phyloP scores from a whole-genome alignment of 805 yeast species.

The Zygosaccharomyces siamensis region DNA sequence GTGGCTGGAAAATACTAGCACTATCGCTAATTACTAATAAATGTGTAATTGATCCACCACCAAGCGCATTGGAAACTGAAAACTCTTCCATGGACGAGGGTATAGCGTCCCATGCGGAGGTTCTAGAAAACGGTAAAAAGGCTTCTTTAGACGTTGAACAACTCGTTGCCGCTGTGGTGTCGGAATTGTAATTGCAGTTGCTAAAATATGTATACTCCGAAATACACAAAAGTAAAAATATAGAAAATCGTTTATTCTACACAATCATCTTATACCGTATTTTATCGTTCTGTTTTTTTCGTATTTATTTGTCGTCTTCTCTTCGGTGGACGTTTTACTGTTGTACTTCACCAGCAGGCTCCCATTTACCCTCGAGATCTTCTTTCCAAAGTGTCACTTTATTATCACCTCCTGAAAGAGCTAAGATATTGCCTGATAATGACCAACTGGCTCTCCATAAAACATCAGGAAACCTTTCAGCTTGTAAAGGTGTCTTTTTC shows the following conservation, averaged over 20 bases:
- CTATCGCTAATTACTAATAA: slow-evolving; percentile 81
- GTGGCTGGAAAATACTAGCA: slow-evolving; percentile 78
- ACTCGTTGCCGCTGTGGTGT: slow-evolving; percentile 59
- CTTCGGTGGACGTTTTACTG: slow-evolving; percentile 42
- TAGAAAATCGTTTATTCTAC: slow-evolving; percentile 1
- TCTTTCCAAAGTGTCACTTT: slow-evolving; percentile 97
- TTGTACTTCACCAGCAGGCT: slow-evolving; percentile 92
- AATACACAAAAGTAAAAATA: background rate
- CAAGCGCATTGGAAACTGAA: slow-evolving; percentile 54
- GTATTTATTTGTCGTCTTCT: background rate
- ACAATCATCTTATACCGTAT: slow-evolving; percentile 1
- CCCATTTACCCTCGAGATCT: slow-evolving; percentile 90
- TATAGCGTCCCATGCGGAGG: slow-evolving; percentile 90
- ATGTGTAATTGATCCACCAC: slow-evolving; percentile 65
- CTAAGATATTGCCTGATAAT: slow-evolving; percentile 88
- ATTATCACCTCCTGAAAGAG: slow-evolving; percentile 94
- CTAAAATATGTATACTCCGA: no score
- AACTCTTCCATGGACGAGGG: slow-evolving; percentile 58
- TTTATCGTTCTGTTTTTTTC: background rate
- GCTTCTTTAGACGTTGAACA: slow-evolving; percentile 79
- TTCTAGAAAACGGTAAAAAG: slow-evolving; percentile 68
- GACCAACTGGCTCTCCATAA: slow-evolving; percentile 99
- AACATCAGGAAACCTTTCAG: slow-evolving; percentile 89
- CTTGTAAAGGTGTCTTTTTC: slow-evolving; percentile 71
- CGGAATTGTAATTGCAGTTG: slow-evolving; percentile 29